Percentiles rank a stretch among this genome's conserved stretches.
Evolutionary conservation across 2,329 filamentous ascomycete genomes (phyloP).

Genomic region (Drechmeria coniospora): DNA sequence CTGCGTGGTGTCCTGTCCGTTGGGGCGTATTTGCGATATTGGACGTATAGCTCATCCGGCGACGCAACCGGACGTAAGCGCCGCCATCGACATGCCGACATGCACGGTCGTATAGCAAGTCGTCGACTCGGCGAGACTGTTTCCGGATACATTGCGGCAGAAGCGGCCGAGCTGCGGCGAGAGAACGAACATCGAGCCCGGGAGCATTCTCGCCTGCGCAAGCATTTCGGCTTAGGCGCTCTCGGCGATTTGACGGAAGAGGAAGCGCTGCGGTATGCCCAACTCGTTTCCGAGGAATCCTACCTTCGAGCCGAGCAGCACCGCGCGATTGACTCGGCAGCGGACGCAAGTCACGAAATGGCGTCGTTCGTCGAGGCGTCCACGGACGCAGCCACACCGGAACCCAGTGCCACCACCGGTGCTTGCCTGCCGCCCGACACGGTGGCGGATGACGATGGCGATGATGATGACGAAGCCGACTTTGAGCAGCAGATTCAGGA

Average conservation of each 20-base stretch:
- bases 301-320: conserved; percentile 41
- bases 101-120: conserved; percentile 32
- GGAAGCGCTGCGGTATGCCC: conserved; percentile 47
- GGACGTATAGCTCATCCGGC: conserved; percentile 79
- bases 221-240: conserved; percentile 66
- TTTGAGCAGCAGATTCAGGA: conserved; percentile 47
- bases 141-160: conserved; percentile 72
- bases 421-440: conserved; percentile 16
- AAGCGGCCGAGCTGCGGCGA: conserved; percentile 62
- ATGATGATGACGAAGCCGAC: too few species aligned
- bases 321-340: conserved; percentile 35
- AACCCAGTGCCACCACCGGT: conserved; percentile 34
- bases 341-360: conserved; percentile 28
- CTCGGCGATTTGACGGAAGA: conserved; percentile 52
- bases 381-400: conserved; percentile 36
- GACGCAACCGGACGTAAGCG: conserved; percentile 65
- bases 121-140: conserved; percentile 51
- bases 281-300: conserved; percentile 49
- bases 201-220: conserved; percentile 55
- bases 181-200: conserved; percentile 53
- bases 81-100: conserved; percentile 52
- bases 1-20: conserved; percentile 78
- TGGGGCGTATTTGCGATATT: conserved; percentile 77
- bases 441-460: conserved; percentile 13
- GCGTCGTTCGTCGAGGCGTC: conserved; percentile 26